phyloP scores from a whole-genome alignment of 1,139 yeast species.

The Kurtzmaniella quercitrusa region DNA sequence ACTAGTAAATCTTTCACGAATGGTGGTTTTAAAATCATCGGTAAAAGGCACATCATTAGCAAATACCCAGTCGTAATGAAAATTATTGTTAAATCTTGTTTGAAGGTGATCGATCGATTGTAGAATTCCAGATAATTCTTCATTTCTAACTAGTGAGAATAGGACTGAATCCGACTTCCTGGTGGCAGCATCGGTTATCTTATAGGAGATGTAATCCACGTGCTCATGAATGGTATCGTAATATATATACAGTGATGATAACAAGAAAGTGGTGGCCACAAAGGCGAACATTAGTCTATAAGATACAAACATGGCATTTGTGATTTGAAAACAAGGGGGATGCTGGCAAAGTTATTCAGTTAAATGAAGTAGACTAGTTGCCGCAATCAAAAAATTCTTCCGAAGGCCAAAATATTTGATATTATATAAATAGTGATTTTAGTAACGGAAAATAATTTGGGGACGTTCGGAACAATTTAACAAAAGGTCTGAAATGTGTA shows the following conservation, averaged over 20 bases:
- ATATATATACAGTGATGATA: not conserved
- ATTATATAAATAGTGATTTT: too few relatives aligned
- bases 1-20: conserved; percentile 13
- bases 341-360: too few relatives aligned
- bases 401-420: not conserved
- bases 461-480: not conserved
- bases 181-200: not conserved
- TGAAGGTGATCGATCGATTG: conserved; percentile 36
- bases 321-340: too few relatives aligned
- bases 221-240: not conserved
- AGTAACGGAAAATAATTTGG: too few relatives aligned
- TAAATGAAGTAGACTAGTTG: too few relatives aligned
- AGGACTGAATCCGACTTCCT: not conserved
- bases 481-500: not conserved
- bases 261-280: not conserved
- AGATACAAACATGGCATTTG: not conserved
- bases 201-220: not conserved
- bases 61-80: conserved; percentile 66
- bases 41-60: conserved; percentile 30
- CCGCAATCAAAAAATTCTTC: not conserved
- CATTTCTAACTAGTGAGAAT: conserved; percentile 1
- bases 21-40: conserved; percentile 17
- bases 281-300: not conserved
- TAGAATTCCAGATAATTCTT: not conserved
- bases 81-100: conserved; percentile 63